Base-by-base conservation (phyloP, 2,329 filamentous ascomycete species). In the Paracoccidioides lutzii region DNA sequence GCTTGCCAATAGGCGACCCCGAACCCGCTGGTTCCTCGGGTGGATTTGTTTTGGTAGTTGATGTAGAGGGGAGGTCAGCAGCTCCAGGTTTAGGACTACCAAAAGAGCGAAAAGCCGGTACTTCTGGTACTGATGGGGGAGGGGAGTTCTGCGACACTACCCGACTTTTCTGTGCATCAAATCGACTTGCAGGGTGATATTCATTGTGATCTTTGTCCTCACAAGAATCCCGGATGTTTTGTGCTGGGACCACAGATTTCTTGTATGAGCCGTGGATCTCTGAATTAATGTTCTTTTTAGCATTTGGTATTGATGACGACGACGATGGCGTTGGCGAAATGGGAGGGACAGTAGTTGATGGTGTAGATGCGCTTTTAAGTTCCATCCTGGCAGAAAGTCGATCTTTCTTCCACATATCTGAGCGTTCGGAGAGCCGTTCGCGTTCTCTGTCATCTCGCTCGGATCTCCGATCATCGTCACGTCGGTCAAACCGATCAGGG, bases 31-130 rank as follows among this genome's bases (percentile, higher is more conserved):
- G 2, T 15, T 55, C 46, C 3, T 15, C 42, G 0, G 10, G 32
- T 4, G 14, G 30, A 12, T 30, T 28, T 35, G 44, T 4, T 53
- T 62, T 35, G 10, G 63, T 55, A 10, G 62, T 43, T 10, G 60
- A 59, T 1, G 61, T 15, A 66, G 64, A 10, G 66, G 66, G 58
- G 22, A 32, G 9, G 5, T 44, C 38, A 9, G 64, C 54, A 8
- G 62, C 40, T 14, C 60, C 58, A 1, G 61, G 61, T n/a, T 66
- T 64, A 5, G 67, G 64, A 10, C 67, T 61, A 22, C 64, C 60
- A 9, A 73, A 63, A 3, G 69, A 72, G 22, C 71, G 71, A 64
- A 73, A 73, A 2, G 71, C 70, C 33, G 71, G 71, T 7, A 73
- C 70, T 52, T 73, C 71, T n/a, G 71, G 70, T 51, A 65, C 68